Percentiles rank a stretch among this genome's conserved stretches.
phyloP scores from a whole-genome alignment of 345 rosid species.

The Aquilaria malaccensis region DNA sequence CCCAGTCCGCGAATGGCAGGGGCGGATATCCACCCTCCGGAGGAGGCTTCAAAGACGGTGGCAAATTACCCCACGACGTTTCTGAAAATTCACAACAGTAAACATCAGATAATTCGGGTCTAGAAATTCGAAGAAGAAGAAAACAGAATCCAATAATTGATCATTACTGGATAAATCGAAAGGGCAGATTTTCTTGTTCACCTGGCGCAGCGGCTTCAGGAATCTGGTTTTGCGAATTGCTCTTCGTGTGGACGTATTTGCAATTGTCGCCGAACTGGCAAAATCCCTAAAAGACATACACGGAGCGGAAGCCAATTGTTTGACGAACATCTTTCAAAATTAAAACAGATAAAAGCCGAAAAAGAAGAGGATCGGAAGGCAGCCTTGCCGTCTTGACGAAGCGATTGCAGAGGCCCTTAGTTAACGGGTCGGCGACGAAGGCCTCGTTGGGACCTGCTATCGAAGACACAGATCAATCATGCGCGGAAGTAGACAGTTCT shows the following conservation, averaged over 20 bases:
- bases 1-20: conserved; percentile 74
- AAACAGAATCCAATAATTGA: background rate
- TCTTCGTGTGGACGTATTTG: conserved; percentile 56
- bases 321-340: background rate
- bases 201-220: conserved; percentile 9
- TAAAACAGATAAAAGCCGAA: background rate
- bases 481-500: background rate
- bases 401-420: conserved; percentile 57
- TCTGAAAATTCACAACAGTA: conserved; percentile 16
- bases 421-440: conserved; percentile 16
- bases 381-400: conserved; percentile 43
- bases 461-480: background rate
- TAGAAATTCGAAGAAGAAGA: background rate
- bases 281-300: conserved; percentile 45
- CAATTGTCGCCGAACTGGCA: conserved; percentile 85
- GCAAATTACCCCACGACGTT: conserved; percentile 69
- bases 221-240: conserved; percentile 12
- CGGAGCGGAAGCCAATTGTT: background rate
- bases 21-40: conserved; percentile 67
- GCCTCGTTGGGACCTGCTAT: conserved; percentile 24
- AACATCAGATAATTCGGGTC: background rate
- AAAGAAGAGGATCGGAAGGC: background rate
- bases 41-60: conserved; percentile 85
- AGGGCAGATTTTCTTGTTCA: background rate
- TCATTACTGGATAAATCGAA: background rate